Base-by-base conservation (phyloP, 2,329 filamentous ascomycete genomes). In the Aspergillus arachidicola region DNA sequence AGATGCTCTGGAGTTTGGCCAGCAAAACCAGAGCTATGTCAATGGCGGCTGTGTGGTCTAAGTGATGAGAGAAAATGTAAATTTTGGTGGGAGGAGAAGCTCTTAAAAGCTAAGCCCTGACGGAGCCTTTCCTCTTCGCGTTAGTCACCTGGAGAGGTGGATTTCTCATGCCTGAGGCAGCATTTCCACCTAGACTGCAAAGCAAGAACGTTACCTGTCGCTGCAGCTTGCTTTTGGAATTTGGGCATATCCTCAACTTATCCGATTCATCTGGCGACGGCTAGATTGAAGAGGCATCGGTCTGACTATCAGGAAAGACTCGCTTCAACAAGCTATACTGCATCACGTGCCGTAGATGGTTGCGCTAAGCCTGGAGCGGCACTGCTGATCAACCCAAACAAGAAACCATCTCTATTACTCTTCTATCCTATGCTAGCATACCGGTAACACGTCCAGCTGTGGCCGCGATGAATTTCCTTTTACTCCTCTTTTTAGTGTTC, bases 401-500 rank as follows among this genome's bases (percentile, higher is more conserved):
- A 34, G 48, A 51, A 30, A 51, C 26, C 46, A 32, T 34, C 16
- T 56, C 19, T 30, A 26, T 26, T 57, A 23, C 34, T 61, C 12
- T 38, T n/a, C 32, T 34, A 63, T 46, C 60, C 51, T 23, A 30
- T 19, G 23, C 46, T 36, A 26, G 53, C 32, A 30, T 63, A 32
- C 46, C 53, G n/a, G 16, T 34, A 32, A 21, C 43, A 23, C 30
- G 14, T 26, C 21, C 50, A 28, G 56, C 48, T 34, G 14, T 19
- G 32, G 21, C 26, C 61, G 48, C 48, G 51, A 77, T 79, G 77
- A 73, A 72, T 59, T 72, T 78, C 66, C 66, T 79, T 26, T 64
- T 75, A 60, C 53, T 78, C 59, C 60, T 79, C 26, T 72, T 75
- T 23, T 58, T 79, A 46, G 71, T 79, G 26, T 77, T 80, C 65